Evolutionary conservation across 2,329 filamentous ascomycete species (phyloP), one percentile per base, ranked within the genome.

Genomic region (Pseudogymnoascus destructans): DNA sequence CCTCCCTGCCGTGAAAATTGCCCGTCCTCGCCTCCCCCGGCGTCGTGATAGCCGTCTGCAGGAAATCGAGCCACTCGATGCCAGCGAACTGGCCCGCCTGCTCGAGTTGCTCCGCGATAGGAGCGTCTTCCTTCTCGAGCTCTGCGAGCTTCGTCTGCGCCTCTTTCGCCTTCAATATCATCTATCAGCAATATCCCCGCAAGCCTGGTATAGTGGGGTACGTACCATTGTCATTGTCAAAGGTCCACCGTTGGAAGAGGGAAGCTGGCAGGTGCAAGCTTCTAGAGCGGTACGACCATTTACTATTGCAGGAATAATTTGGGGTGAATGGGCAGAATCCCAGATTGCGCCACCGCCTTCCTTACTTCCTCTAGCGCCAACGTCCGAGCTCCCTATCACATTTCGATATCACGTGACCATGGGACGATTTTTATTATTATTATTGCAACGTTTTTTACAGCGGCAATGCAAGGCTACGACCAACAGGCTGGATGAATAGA

Each of bases 1-100:
- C 82, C 65, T 82, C 79, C 65, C 79, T 77, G 25, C 65, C 68
- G 62, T 68, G 66, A 59, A 66, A 55, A 25, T 27, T 55, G 54
- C 15, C 60, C 59, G 5, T 42, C 52, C 58, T 40, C 15, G 13
- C 10, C 52, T 59, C 42, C 9, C 57, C 38, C 10, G 21, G 21
- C 9, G 49, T 54, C 60, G 58, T 62, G 30, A 58, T 63, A 56
- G 61, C 61, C 21, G 55, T 62, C 25, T 66, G 60, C 38, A 70
- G 38, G 21, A 61, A 58, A 57, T 66, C 58, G 17, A 58, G 55
- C 21, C 62, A 49, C 55, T 64, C 61, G 27, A 64, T 57, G 30
- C 66, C 66, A 58, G 69, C 60, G 57, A 70, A 69, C 52, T 65
- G 66, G 23, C 64, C 65, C 59, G 68, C 68, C 64, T 68, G 67